Conservation (phyloP, 2,329 filamentous ascomycete species). For the Trichoderma sp. region DNA sequence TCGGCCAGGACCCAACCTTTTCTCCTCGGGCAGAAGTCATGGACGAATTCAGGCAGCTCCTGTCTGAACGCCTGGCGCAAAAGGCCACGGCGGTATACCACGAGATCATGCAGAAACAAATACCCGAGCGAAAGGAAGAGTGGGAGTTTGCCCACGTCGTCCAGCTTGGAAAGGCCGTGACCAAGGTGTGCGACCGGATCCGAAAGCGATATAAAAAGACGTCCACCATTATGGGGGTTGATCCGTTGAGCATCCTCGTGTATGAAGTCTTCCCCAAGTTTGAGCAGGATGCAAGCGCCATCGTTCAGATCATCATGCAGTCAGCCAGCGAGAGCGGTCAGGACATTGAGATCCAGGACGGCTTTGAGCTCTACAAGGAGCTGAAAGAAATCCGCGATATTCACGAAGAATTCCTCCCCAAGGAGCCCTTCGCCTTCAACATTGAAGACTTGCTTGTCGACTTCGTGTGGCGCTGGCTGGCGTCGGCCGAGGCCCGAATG, state of each 20-base stretch:
- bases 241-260: slow-evolving; percentile 69
- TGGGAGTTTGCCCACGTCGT: slow-evolving; percentile 94
- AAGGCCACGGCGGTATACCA: slow-evolving; percentile 81
- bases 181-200: slow-evolving; percentile 83
- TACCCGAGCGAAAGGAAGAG: slow-evolving; percentile 76
- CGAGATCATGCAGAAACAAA: slow-evolving; percentile 73
- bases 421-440: slow-evolving; percentile 78
- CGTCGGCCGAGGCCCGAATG: slow-evolving; percentile 76
- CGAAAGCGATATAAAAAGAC: slow-evolving; percentile 90
- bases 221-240: slow-evolving; percentile 79
- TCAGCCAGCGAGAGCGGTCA: slow-evolving; percentile 67
- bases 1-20: slow-evolving; percentile 78
- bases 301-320: slow-evolving; percentile 79
- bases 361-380: slow-evolving; percentile 90
- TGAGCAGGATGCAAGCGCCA: slow-evolving; percentile 82
- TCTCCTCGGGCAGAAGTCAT: slow-evolving; percentile 69
- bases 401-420: slow-evolving; percentile 73
- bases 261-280: slow-evolving; percentile 86
- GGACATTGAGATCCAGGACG: slow-evolving; percentile 86
- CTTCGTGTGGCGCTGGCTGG: slow-evolving; percentile 96
- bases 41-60: slow-evolving; percentile 69
- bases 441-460: slow-evolving; percentile 83
- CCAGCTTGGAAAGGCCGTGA: slow-evolving; percentile 81
- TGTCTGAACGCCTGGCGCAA: slow-evolving; percentile 71
- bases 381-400: slow-evolving; percentile 82